Base-by-base conservation (phyloP, 768 basidiomycete species). In the Leccinum variicolor region DNA sequence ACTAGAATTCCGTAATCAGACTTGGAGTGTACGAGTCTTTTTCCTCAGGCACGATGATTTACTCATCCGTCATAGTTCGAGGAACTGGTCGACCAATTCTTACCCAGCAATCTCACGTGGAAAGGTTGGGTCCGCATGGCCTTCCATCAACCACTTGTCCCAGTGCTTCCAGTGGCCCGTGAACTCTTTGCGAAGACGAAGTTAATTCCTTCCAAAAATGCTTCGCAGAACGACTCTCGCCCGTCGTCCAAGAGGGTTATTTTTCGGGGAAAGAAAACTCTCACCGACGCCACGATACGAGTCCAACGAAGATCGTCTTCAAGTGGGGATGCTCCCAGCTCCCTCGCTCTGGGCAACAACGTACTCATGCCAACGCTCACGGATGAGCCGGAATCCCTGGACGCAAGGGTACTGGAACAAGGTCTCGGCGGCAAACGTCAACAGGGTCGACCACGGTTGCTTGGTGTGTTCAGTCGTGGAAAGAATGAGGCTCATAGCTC, bases 41-140 rank as follows among this genome's bases (percentile, higher is more conserved):
- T 28, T 33, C 10, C 50, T 47, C 26, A n/a, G 47, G 13, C 53
- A 34, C 56, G 54, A 55, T 62, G 53, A 21, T 46, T 59, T 25
- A 57, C 34, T 13, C 48, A 51, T 34, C 31, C 9, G 19, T 17
- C 50, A 49, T 61, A 91, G 89, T 89, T 91, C 60, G 89, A 91
- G 70, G 88, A 90, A 60, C 64, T 91, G 47, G 86, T 89, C 14
- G 84, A 87, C 62, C 86, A 90, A 62, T 91, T 90, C 66, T 84
- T 90, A 56, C 89, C 89, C 4, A 87, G 86, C 3, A 83, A 89
- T 63, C 84, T 83, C 71, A 85, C 81, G 49, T 90, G 89, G 89
- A 82, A 81, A 68, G 89, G 88, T 15, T 91, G 89, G 89, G 80
- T 90, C 33, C 89, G 87, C 65, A 89, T 91, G 79, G 89, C 86